Percentiles rank a stretch among this genome's conserved stretches.
Evolutionary conservation across 2,329 filamentous ascomycete genomes (phyloP).

Genomic region (Parascedosporium putredinis): DNA sequence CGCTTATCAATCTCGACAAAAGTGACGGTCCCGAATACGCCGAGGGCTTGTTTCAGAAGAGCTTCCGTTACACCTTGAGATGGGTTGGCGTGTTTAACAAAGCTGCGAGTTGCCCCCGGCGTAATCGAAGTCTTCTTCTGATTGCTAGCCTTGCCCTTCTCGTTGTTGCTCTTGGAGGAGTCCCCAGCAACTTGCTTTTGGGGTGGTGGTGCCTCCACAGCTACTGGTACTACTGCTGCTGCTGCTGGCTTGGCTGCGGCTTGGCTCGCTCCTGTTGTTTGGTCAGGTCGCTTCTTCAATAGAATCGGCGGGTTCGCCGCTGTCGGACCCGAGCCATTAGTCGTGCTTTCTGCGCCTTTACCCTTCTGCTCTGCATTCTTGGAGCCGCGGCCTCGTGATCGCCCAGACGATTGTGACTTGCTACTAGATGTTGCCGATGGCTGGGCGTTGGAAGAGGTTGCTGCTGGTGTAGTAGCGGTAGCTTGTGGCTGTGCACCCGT

Average conservation of each 20-base stretch:
- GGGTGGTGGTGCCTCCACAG: constrained; percentile 1
- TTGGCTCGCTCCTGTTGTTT: constrained; percentile 14
- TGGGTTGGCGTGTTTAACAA: constrained; percentile 74
- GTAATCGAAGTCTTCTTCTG: constrained; percentile 24
- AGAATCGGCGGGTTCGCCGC: constrained; percentile 25
- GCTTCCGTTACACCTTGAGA: constrained; percentile 87
- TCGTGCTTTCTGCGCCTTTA: constrained; percentile 23
- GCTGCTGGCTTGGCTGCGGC: too few relatives aligned
- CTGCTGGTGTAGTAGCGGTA: constrained; percentile 12
- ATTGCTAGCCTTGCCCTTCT: constrained; percentile 9
- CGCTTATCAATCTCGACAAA: constrained; percentile 89
- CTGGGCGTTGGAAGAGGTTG: constrained; percentile 8
- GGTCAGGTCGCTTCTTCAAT: constrained; percentile 30
- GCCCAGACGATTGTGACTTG: constrained; percentile 11
- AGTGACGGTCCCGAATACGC: constrained; percentile 61
- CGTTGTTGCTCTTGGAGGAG: constrained; percentile 15
- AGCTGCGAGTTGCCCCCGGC: constrained; percentile 52
- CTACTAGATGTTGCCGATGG: constrained; percentile 8
- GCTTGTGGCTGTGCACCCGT: constrained; percentile 8
- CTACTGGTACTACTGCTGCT: too few relatives aligned
- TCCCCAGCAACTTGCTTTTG: constrained; percentile 7
- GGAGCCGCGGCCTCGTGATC: constrained; percentile 20
- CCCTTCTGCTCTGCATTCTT: constrained; percentile 27
- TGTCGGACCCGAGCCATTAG: constrained; percentile 9
- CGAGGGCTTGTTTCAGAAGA: constrained; percentile 63